Conservation (phyloP, 148 eudicot species). For the Dysphania ambrosioides region DNA sequence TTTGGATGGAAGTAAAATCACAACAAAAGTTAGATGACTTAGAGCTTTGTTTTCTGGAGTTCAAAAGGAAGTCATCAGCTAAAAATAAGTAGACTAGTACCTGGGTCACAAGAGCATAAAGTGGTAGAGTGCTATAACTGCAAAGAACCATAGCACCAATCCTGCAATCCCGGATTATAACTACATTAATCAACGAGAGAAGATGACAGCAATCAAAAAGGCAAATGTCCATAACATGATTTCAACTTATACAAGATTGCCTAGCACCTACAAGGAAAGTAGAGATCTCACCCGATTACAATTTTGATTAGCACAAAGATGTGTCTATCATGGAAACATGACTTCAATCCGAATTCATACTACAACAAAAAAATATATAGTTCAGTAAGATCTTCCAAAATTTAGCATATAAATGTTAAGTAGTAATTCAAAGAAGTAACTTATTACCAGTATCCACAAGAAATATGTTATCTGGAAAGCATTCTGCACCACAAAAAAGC, state of each 20-base stretch:
- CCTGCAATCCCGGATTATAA: constrained; percentile 37
- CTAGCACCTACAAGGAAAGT: neutral
- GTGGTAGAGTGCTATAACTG: constrained; percentile 84
- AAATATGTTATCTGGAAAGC: constrained; percentile 88
- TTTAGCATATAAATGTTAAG: neutral
- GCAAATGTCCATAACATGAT: no score
- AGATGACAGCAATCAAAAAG: neutral
- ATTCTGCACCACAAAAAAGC: constrained; percentile 52
- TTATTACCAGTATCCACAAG: constrained; percentile 82
- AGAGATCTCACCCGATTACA: constrained; percentile 49
- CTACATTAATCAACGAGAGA: neutral
- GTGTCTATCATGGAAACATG: constrained; percentile 64
- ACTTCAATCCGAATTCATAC: constrained; percentile 57
- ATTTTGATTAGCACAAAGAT: constrained; percentile 38
- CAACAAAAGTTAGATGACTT: neutral
- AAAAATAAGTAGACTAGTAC: constrained; percentile 26
- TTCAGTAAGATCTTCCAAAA: neutral
- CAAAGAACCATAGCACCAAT: constrained; percentile 53
- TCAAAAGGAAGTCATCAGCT: neutral
- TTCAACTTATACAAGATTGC: neutral
- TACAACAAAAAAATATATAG: constrained; percentile 34
- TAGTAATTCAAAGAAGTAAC: neutral
- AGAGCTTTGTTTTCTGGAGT: neutral
- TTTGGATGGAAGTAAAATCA: neutral
- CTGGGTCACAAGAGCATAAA: constrained; percentile 82